Conservation (phyloP, 345 rosid species). For the Toxicodendron radicans region DNA sequence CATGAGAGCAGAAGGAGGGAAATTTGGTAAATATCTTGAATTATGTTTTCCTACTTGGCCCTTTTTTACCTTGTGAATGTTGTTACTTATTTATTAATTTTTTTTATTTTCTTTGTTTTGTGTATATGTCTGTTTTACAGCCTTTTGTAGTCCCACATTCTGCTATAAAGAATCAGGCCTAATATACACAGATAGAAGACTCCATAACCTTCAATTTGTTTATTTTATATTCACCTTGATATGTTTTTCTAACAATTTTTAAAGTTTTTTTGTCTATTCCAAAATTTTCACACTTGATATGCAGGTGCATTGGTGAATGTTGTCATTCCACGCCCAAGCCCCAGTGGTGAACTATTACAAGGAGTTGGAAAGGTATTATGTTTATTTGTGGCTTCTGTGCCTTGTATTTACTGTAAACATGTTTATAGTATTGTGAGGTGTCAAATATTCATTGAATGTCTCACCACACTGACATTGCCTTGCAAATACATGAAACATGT, state of each 20-base stretch:
- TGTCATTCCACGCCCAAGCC: constrained; percentile 81
- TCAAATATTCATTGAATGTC: not conserved
- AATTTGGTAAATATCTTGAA: constrained; percentile 63
- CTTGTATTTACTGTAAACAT: not conserved
- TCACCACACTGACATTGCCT: not conserved
- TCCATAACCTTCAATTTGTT: constrained; percentile 45
- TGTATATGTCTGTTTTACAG: constrained; percentile 79
- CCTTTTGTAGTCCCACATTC: constrained; percentile 59
- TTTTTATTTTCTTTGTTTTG: constrained; percentile 51
- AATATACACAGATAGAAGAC: constrained; percentile 77
- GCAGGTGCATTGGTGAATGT: constrained; percentile 87
- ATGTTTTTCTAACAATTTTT: constrained; percentile 11
- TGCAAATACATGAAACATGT: not conserved
- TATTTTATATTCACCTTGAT: constrained; percentile 37
- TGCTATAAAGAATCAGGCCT: constrained; percentile 82
- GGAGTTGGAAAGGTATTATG: constrained; percentile 69
- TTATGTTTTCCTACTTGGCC: not conserved
- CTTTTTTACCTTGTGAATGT: not conserved
- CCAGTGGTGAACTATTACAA: constrained; percentile 49
- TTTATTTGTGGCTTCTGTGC: not conserved
- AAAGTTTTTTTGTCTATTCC: constrained; percentile 35
- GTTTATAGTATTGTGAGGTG: not conserved
- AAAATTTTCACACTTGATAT: constrained; percentile 40
- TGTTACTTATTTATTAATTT: constrained; percentile 30
- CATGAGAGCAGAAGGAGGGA: constrained; percentile 86